Base-by-base conservation (phyloP, 495 filamentous ascomycete species). In the Trichoderma orchidacearum region DNA sequence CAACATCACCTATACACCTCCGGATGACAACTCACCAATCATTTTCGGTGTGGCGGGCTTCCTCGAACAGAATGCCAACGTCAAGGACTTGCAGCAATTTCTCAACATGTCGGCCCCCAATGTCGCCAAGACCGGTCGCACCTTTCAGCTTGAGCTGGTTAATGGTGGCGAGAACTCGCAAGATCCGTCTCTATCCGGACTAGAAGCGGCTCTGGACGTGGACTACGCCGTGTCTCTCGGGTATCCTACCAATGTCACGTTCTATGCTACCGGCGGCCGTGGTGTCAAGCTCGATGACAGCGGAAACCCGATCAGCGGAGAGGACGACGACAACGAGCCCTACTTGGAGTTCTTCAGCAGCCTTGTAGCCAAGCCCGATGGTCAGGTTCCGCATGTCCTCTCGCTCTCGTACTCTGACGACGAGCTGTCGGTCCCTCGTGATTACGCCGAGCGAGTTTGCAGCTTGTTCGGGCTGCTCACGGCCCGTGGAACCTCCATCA, bases 291-390 rank as follows among this genome's bases (percentile, higher is more conserved):
- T 84, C 1, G 74, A 80, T 5, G 73, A 81, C 23, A 64, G 77
- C 3, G 79, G 77, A 25, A 61, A 75, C 9, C 66, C 75, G 4
- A 53, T 71, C n/a, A 55, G 64, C 1, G 52, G 54, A 5, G 66
- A 60, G 9, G 66, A 69, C 6, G 79, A 83, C 60, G 67, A 79
- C 36, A 91, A 90, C 61, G 88, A 95, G 72, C 89, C 89, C 0
- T 95, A 90, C 63, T 75, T 95, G 3, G 85, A 92, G 30, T 87
- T 87, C 61, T 76, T 93, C 29, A 78, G 82, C 18, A 86, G 84
- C 61, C 68, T 95, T 5, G 68, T 88, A 0, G 62, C 67, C 12
- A 76, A 82, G 6, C 70, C 77, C 0, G 82, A 89, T 56, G 65
- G 70, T 0, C 74, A 85, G 29, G 73, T 95, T 2, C 89, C 90